Base-by-base conservation (phyloP, 1,139 yeast genomes). In the Pichia sp. region DNA sequence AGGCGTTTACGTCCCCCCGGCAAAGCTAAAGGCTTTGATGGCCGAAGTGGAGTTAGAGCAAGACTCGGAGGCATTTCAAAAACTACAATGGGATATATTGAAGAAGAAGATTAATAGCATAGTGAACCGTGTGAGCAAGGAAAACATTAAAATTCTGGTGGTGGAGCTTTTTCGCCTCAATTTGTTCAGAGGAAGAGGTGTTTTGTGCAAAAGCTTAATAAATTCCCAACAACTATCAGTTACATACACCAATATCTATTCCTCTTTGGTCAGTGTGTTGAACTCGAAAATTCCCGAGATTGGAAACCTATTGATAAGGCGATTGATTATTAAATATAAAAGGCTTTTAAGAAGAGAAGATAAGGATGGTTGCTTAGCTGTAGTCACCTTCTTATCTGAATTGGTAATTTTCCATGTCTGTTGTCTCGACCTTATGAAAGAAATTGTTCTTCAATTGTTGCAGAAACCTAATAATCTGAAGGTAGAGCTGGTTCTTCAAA, bases 241-340 rank as follows among this genome's bases (percentile, higher is more conserved):
- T 7, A 46, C 52, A 3, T 57, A 57, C 41, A 74, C 85, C 0
- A 70, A 79, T 1, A 73, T 79, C 1, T 82, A 79, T 62, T 82
- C 91, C 0, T 71, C 86, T 0, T 62, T 89, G 42, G 74, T 79
- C 0, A 75, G 84, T 5, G 74, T 85, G 1, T 55, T 89, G 19
- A 86, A 87, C 66, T 76, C 85, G 7, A 82, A 85, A 60, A 65
- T 87, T 5, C 95, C 95, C 0, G 78, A 78, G 42, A 70, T 89
- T 23, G 96, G 96, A 1, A 77, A 76, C 53, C 64, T 85, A 4
- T 58, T 87, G 37, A 66, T 75, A 0, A 66, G 74, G 7, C 71
- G 96, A 57, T 68, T 85, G 30, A 70, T 86, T 1, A 62, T 84
- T 3, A 83, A 76, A 54, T 87, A 87, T 66, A 74, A 85, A 47